phyloP scores from a whole-genome alignment of 1,284 basidiomycete species.

The Ustilago sp. region DNA sequence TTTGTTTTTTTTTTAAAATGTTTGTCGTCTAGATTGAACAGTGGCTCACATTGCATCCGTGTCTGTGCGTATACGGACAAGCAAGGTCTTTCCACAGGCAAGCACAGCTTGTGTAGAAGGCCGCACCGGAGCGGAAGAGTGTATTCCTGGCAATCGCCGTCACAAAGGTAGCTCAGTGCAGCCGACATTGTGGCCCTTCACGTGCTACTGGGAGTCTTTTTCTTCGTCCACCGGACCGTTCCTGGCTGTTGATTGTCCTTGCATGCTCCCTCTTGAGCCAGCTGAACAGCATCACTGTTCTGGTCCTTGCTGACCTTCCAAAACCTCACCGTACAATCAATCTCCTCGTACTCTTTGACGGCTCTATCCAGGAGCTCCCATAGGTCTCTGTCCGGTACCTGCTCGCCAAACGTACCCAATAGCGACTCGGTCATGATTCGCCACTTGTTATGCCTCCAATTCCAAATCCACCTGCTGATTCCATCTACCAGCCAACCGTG shows the following conservation, averaged over 20 bases:
- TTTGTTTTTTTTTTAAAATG: not conserved
- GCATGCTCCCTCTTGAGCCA: slow-evolving; percentile 62
- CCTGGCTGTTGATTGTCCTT: slow-evolving; percentile 60
- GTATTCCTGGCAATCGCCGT: too few species aligned
- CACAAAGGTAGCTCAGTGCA: not conserved
- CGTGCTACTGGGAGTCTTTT: slow-evolving; percentile 26
- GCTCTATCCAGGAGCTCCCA: slow-evolving; percentile 66
- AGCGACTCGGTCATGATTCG: slow-evolving; percentile 46
- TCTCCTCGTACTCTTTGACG: slow-evolving; percentile 61
- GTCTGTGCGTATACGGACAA: too few species aligned
- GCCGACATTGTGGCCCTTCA: not conserved
- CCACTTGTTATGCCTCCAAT: slow-evolving; percentile 66
- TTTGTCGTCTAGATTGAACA: not conserved
- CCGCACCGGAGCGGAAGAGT: too few species aligned
- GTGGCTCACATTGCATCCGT: too few species aligned
- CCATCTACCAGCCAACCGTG: slow-evolving; percentile 67
- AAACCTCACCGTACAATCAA: slow-evolving; percentile 67
- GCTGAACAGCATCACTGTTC: slow-evolving; percentile 44
- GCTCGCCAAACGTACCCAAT: slow-evolving; percentile 56
- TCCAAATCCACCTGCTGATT: slow-evolving; percentile 64
- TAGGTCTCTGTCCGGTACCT: slow-evolving; percentile 65
- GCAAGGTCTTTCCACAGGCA: not conserved
- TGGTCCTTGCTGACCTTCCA: slow-evolving; percentile 61
- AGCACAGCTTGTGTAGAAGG: not conserved
- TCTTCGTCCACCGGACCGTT: slow-evolving; percentile 64